Evolutionary conservation across 2,329 filamentous ascomycete species (phyloP).

Genomic region (Colletotrichum lini): DNA sequence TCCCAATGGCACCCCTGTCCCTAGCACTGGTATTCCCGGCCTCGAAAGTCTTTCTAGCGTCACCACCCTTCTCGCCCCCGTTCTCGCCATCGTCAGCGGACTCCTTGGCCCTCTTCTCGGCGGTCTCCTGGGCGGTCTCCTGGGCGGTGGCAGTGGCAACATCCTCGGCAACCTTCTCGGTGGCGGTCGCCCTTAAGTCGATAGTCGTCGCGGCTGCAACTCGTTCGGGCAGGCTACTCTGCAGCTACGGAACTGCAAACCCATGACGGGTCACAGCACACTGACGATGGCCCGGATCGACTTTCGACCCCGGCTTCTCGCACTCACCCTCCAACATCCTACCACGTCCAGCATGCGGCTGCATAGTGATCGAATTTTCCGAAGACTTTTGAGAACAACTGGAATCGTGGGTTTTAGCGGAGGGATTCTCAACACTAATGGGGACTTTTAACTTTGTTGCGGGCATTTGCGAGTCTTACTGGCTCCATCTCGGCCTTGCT

Average conservation of each 20-base stretch:
- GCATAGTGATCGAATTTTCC: neutral
- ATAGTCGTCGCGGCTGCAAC: slow-evolving; percentile 4
- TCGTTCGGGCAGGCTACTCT: slow-evolving; percentile 30
- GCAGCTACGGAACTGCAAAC: slow-evolving; percentile 30
- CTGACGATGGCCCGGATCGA: neutral
- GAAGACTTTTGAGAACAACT: slow-evolving; percentile 31
- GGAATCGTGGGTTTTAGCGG: slow-evolving; percentile 18
- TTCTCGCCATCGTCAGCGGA: neutral
- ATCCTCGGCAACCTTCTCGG: neutral
- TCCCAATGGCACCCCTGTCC: neutral
- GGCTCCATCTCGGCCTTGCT: slow-evolving; percentile 16
- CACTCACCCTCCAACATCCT: neutral
- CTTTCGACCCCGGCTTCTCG: slow-evolving; percentile 10
- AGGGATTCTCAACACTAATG: slow-evolving; percentile 13
- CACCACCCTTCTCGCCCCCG: neutral
- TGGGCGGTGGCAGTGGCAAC: neutral
- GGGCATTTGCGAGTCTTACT: slow-evolving; percentile 23
- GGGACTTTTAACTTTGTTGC: slow-evolving; percentile 38
- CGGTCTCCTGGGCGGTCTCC: neutral
- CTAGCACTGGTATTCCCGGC: neutral
- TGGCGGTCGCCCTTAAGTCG: slow-evolving; percentile 13
- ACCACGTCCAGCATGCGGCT: slow-evolving; percentile 4
- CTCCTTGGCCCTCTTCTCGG: neutral
- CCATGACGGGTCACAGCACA: slow-evolving; percentile 15
- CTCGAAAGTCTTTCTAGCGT: neutral